Evolutionary conservation across 176 grass and related monocot species (phyloP).

Genomic region (Oryza officinalis): DNA sequence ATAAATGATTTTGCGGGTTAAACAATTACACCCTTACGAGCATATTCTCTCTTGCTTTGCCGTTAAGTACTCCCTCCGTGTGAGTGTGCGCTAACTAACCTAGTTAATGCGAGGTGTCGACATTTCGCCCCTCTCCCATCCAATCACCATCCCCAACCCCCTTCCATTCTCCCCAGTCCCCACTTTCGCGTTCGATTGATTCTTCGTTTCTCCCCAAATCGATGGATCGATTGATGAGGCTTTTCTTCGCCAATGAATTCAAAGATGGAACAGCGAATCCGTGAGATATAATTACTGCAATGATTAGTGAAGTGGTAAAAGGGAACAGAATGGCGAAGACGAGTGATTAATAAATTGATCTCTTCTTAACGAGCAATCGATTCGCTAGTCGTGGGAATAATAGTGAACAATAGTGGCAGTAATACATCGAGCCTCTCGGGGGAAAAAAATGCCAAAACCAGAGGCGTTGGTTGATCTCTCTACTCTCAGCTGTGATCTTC

Average conservation of each 20-base stretch:
- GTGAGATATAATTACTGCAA: no score
- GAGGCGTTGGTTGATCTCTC: constrained; percentile 42
- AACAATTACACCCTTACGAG: no score
- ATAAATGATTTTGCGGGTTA: no score
- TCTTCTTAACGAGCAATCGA: constrained; percentile 16
- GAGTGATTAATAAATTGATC: neutral
- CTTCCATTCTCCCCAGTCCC: no score
- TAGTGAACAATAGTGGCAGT: neutral
- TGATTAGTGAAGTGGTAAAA: no score
- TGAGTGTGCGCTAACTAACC: constrained; percentile 7
- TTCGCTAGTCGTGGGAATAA: neutral
- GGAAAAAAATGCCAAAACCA: constrained; percentile 49
- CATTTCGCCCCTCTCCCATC: constrained; percentile 4
- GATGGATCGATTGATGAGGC: neutral
- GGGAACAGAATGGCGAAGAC: no score
- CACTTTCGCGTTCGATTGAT: neutral
- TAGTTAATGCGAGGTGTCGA: constrained; percentile 54
- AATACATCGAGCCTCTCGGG: constrained; percentile 48
- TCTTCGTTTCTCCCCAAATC: neutral
- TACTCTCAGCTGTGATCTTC: constrained; percentile 1
- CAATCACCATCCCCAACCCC: neutral
- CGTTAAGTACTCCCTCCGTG: constrained; percentile 30
- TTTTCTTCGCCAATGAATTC: constrained; percentile 33
- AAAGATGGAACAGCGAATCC: no score
- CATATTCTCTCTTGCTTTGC: constrained; percentile 37